Evolutionary conservation across 306 rosid species (phyloP).

Genomic region (Malus asiatica): DNA sequence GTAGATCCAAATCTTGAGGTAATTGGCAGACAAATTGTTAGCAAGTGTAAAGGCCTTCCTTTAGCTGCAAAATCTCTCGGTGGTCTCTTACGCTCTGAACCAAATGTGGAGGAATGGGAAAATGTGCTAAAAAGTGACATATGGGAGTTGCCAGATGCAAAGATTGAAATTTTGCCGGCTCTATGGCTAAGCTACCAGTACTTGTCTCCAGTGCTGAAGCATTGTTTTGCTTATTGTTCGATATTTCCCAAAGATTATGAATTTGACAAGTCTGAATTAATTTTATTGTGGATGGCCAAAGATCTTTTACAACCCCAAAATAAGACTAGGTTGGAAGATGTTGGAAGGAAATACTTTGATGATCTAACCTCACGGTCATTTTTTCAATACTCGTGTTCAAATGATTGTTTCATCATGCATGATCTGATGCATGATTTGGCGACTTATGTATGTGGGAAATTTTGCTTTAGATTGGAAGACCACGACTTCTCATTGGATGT

Average conservation of each 20-base stretch:
- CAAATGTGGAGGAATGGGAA: neutral
- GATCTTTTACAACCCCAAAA: neutral
- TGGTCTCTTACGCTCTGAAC: neutral
- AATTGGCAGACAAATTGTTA: conserved; percentile 7
- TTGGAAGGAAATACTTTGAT: neutral
- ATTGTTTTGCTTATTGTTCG: conserved; percentile 14
- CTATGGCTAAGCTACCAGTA: conserved; percentile 5
- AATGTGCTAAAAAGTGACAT: neutral
- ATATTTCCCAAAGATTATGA: neutral
- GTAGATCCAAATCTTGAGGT: neutral
- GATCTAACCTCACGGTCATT: neutral
- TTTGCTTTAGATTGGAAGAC: neutral
- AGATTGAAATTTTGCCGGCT: neutral
- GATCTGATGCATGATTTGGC: neutral
- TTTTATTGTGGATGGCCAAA: neutral
- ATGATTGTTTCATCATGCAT: neutral
- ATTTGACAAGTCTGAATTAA: neutral
- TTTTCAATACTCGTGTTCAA: neutral
- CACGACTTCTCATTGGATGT: neutral
- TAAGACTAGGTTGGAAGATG: neutral
- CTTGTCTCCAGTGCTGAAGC: conserved; percentile 2
- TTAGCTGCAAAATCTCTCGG: neutral
- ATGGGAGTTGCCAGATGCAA: neutral
- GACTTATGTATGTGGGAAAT: neutral
- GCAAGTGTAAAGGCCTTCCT: conserved; percentile 6